Evolutionary conservation across 1,139 yeast genomes (phyloP).

Genomic region (Schwanniomyces etchellsii): DNA sequence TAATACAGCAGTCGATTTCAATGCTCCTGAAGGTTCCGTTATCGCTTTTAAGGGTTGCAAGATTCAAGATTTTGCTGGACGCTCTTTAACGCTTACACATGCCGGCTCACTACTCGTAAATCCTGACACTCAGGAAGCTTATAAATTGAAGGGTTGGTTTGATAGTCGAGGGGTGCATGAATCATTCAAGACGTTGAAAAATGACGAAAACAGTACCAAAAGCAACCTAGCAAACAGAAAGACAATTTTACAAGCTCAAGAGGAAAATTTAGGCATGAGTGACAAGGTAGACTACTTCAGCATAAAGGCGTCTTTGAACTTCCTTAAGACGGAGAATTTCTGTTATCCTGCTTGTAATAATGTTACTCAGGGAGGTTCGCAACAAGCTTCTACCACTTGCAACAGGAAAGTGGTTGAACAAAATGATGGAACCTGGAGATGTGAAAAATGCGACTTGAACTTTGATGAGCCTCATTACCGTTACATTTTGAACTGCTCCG

Average conservation of each 20-base stretch:
- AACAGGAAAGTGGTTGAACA: conserved; percentile 77
- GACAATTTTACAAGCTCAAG: conserved; percentile 61
- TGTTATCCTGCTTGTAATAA: conserved; percentile 88
- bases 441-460: conserved; percentile 81
- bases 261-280: conserved; percentile 63
- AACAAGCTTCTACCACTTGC: conserved; percentile 41
- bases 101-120: conserved; percentile 70
- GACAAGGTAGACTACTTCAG: conserved; percentile 77
- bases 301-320: conserved; percentile 68
- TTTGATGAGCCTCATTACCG: conserved; percentile 70
- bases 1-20: conserved; percentile 73
- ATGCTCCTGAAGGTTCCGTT: conserved; percentile 73
- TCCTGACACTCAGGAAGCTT: conserved; percentile 89
- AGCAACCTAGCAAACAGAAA: conserved; percentile 48
- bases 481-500: conserved; percentile 66
- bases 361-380: conserved; percentile 25
- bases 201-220: conserved; percentile 20
- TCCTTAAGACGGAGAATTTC: conserved; percentile 66
- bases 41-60: conserved; percentile 88
- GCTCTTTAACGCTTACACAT: conserved; percentile 75
- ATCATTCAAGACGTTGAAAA: conserved; percentile 56
- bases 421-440: conserved; percentile 78
- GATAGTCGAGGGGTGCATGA: conserved; percentile 69
- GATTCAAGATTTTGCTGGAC: conserved; percentile 85
- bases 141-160: conserved; percentile 89